Base-by-base conservation (phyloP, 495 filamentous ascomycete genomes). In the Friedmanniomyces simplex region DNA sequence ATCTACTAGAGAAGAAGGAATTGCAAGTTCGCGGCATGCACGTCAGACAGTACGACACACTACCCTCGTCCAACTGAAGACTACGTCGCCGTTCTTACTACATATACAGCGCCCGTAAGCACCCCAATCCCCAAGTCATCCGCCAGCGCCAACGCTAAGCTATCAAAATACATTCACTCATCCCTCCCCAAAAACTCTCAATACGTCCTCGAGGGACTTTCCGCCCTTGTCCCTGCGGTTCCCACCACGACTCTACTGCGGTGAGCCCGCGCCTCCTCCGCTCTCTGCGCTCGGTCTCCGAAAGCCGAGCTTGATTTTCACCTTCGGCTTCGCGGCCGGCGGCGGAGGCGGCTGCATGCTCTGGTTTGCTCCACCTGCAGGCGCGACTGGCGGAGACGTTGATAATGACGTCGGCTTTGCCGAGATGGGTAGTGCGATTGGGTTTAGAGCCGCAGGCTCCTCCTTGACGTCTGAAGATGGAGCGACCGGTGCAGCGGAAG, bases 321-420 rank as follows among this genome's bases (percentile, higher is more conserved):
- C 18, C 54, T 54, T 54, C 2, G 49, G 36, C 42, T 39, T 53
- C 14, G 39, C 39, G 2, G 39, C 39, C 41, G 52, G 52, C 41
- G 10, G 20, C 4, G 58, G 58, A 16, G 58, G 58, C 12, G 58
- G 58, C 20, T 52, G 51, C 58, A 60, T 43, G 39, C 39, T 43
- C 18, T 43, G 39, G 39, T 13, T 43, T 16, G 39, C 18, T 5
- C 4, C 2, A 16, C 14, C 39, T 43, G 18, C 55, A 2, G 22
- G 12, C n/a, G 43, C 6, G 30, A 11, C 3, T 18, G 45, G 25
- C n/a, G 42, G 11, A 5, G 25, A 7, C 1, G 53, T 8, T 21
- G 22, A 5, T n/a, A n/a, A n/a, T n/a, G n/a, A n/a, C n/a, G n/a
- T n/a, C n/a, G 55, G n/a, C 3, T 10, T 25, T 20, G 20, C 43